A percentile compares a stretch with the other conserved stretches of the same genome.
Evolutionary conservation across 129 eudicot species (phyloP).

Genomic region (Flaveria robusta): DNA sequence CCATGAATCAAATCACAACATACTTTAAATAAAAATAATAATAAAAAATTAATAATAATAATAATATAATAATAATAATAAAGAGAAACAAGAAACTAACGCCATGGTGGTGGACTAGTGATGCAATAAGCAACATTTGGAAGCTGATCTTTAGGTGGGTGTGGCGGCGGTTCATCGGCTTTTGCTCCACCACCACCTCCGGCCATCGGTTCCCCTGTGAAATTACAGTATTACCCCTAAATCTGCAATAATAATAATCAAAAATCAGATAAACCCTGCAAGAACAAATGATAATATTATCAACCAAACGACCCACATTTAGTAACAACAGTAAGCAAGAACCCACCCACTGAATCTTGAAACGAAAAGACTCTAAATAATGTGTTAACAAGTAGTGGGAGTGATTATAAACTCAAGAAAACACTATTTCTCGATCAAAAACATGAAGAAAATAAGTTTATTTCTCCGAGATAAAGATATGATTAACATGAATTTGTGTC

Average conservation of each 20-base stretch:
- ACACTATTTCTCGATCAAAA: conserved; percentile 3
- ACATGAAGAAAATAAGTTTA: conserved; percentile 19
- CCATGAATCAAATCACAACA: conserved; percentile 19
- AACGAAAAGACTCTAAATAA: background rate
- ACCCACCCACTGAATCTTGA: conserved; percentile 17
- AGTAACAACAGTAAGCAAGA: background rate
- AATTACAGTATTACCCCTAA: conserved; percentile 32
- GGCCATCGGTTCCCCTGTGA: conserved; percentile 52
- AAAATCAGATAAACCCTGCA: conserved; percentile 39
- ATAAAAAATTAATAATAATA: background rate
- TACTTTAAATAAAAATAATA: background rate
- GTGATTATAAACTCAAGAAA: conserved; percentile 23
- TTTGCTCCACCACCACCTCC: conserved; percentile 77
- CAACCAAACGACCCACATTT: background rate
- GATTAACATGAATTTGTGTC: conserved; percentile 17
- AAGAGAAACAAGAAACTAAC: conserved; percentile 46
- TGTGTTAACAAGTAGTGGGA: conserved; percentile 17
- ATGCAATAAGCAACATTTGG: conserved; percentile 90
- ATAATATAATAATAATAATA: background rate
- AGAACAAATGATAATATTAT: conserved; percentile 6
- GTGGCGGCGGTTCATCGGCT: conserved; percentile 82
- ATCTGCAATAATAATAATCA: conserved; percentile 31
- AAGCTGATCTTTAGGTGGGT: conserved; percentile 94
- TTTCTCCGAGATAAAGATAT: conserved; percentile 32
- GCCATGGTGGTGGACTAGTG: conserved; percentile 97